phyloP scores from a whole-genome alignment of 306 rosid genomes.

The Medicago truncatula region DNA sequence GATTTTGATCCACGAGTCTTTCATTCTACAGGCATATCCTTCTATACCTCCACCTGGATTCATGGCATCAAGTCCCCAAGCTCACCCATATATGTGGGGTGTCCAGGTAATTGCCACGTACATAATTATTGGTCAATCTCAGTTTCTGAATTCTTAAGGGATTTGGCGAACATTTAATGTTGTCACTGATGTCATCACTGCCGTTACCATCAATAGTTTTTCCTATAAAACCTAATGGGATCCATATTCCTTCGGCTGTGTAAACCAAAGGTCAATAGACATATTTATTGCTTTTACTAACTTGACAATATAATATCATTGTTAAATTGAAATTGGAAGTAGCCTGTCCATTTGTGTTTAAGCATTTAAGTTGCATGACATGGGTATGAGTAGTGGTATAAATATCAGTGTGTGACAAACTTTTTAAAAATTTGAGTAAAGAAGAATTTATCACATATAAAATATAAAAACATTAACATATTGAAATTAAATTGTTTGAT shows the following conservation, averaged over 20 bases:
- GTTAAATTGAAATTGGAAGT: conserved; percentile 11
- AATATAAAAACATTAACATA: not conserved
- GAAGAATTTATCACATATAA: not conserved
- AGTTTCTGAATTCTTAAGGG: not conserved
- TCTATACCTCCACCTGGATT: conserved; percentile 93
- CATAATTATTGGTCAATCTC: conserved; percentile 18
- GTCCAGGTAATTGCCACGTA: conserved; percentile 70
- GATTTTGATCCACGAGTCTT: conserved; percentile 39
- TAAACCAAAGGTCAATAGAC: not conserved
- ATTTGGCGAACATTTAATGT: conserved; percentile 23
- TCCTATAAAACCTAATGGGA: not conserved
- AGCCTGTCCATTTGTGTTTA: not conserved
- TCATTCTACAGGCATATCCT: conserved; percentile 79
- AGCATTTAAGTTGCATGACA: not conserved
- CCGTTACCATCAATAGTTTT: not conserved
- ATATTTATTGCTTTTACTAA: conserved; percentile 12
- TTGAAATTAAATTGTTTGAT: not conserved
- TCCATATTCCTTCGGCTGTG: not conserved
- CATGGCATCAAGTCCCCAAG: conserved; percentile 93
- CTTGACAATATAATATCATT: not conserved
- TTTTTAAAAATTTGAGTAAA: not conserved
- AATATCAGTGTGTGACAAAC: not conserved
- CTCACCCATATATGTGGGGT: conserved; percentile 99
- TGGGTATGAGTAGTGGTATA: not conserved
- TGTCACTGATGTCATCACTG: not conserved